Conservation (phyloP, 352 stramenopile genomes). For the Phytophthora megakarya region DNA sequence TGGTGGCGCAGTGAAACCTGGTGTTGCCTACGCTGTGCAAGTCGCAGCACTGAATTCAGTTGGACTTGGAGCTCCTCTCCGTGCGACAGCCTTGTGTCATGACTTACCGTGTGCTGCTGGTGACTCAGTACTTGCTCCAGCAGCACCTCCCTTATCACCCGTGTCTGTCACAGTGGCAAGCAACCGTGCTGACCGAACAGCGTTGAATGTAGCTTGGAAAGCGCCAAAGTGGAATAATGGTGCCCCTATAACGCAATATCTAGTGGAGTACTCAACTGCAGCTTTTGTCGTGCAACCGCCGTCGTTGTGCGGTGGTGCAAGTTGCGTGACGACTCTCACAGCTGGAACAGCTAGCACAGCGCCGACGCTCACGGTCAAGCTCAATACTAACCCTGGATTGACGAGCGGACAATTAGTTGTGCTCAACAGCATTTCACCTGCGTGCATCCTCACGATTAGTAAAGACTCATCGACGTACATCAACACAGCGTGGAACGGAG, state of each 20-base stretch:
- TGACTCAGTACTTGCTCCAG: conserved; percentile 46
- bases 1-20: conserved; percentile 75
- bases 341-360: conserved; percentile 18
- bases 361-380: conserved; percentile 49
- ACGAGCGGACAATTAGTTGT: conserved; percentile 45
- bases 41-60: conserved; percentile 89
- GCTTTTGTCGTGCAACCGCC: conserved; percentile 40
- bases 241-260: conserved; percentile 64
- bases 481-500: conserved; percentile 40
- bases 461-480: conserved; percentile 28
- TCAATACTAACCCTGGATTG: conserved; percentile 42
- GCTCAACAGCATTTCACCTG: conserved; percentile 46
- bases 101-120: conserved; percentile 58
- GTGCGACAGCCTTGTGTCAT: conserved; percentile 53
- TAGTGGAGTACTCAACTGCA: conserved; percentile 87
- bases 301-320: conserved; percentile 58
- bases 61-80: conserved; percentile 64
- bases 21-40: conserved; percentile 89
- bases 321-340: conserved; percentile 52
- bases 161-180: conserved; percentile 83
- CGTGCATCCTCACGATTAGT: conserved; percentile 60
- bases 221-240: conserved; percentile 68
- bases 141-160: conserved; percentile 74
- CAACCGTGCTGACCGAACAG: conserved; percentile 70
- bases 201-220: conserved; percentile 89